Evolutionary conservation across 352 stramenopile genomes (phyloP).

Genomic region (Phytophthora crassamura): DNA sequence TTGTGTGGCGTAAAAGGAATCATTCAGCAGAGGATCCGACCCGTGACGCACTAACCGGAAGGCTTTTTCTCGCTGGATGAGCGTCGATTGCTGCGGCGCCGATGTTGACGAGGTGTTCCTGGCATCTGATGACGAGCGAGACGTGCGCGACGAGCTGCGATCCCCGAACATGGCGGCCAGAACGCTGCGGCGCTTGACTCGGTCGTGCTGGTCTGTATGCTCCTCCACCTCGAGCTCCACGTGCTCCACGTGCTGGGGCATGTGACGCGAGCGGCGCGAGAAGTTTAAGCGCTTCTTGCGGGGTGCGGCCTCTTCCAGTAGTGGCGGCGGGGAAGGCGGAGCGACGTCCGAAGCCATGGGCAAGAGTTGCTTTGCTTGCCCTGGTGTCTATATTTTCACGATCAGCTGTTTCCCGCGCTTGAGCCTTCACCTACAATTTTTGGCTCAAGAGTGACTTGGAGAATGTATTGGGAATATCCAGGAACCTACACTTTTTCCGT

Average conservation of each 20-base stretch:
- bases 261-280: conserved; percentile 22
- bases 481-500: no score
- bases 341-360: no score
- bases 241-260: conserved; percentile 15
- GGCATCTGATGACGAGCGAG: conserved; percentile 36
- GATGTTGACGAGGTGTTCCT: neutral
- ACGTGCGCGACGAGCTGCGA: conserved; percentile 17
- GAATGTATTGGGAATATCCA: no score
- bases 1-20: conserved; percentile 72
- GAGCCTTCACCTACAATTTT: no score
- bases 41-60: conserved; percentile 54
- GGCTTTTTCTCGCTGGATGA: conserved; percentile 45
- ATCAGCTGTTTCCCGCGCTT: no score
- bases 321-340: conserved; percentile 26
- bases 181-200: conserved; percentile 25
- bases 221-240: conserved; percentile 46
- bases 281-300: conserved; percentile 23
- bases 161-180: conserved; percentile 38
- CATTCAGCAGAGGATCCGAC: conserved; percentile 72
- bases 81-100: conserved; percentile 17
- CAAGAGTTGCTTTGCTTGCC: no score
- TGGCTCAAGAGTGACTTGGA: no score
- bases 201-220: conserved; percentile 31
- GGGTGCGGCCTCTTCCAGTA: conserved; percentile 25
- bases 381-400: no score